Percentiles rank a stretch among this genome's conserved stretches.
These are phyloP conservation scores for Sphenostylis stenocarpa DNA, from an alignment of 306 rosid species.

Conservation along the genomic window DNA sequence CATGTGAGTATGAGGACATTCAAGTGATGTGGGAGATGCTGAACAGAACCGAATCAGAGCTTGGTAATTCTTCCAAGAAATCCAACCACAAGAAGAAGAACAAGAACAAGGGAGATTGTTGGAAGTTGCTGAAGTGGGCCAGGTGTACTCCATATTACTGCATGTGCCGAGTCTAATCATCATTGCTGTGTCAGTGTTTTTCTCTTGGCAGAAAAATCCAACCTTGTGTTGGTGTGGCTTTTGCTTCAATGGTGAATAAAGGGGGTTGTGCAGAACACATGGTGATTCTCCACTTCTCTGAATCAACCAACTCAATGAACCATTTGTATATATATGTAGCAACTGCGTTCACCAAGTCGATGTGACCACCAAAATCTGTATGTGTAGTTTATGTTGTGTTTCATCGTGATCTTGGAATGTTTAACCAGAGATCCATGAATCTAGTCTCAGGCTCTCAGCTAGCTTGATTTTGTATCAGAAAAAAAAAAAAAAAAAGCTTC, in stretches of 20 bases:
- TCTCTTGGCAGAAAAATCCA: constrained; percentile 20
- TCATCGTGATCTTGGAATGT: constrained; percentile 32
- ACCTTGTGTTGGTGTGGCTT: constrained; percentile 35
- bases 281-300: constrained; percentile 26
- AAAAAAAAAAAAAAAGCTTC: too few species aligned
- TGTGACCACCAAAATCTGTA: constrained; percentile 26
- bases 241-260: constrained; percentile 34
- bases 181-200: constrained; percentile 3
- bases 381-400: constrained; percentile 32
- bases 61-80: constrained; percentile 1
- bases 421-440: constrained; percentile 25
- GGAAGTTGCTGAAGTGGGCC: constrained; percentile 61
- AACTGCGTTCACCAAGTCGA: constrained; percentile 23
- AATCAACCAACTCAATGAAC: background rate
- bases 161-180: constrained; percentile 33
- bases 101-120: constrained; percentile 33
- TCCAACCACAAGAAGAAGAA: background rate
- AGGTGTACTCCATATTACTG: constrained; percentile 47
- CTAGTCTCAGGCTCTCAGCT: constrained; percentile 8
- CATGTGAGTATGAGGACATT: constrained; percentile 78
- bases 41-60: constrained; percentile 51
- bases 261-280: constrained; percentile 27
- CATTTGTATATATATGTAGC: constrained; percentile 45
- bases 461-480: constrained; percentile 1
- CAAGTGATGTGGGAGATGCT: constrained; percentile 92